Evolutionary conservation across 352 stramenopile species (phyloP), one percentile per base, ranked within the genome.

Genomic region (Globisporangium mamillatum): DNA sequence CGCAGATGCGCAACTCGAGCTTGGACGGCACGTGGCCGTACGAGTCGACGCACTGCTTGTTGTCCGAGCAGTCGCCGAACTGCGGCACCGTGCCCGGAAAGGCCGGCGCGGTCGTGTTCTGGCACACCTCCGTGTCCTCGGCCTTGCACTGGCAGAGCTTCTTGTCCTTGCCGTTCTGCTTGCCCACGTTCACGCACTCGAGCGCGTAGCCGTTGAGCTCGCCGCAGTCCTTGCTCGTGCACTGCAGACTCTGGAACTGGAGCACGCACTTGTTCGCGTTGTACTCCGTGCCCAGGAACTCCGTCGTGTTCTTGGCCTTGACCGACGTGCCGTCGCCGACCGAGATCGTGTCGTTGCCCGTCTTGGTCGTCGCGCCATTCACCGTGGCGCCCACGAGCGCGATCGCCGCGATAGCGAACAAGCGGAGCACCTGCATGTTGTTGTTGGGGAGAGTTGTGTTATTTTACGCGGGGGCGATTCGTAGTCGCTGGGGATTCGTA

Each of bases 201-300:
- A 94, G 76, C 63, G 77, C 60, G 72, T 74, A 94, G 53, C 86
- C 86, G 68, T 94, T 94, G 7, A 94, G 66, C 56, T 86, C 71
- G 24, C 66, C 86, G 67, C 86, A 94, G 63, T 82, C 71, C 64
- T 77, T 79, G 46, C 20, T 57, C 52, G 74, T 72, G 71, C 86
- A 94, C 60, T 84, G 62, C 50, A 92, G 73, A 32, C 78, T 89
- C 60, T 77, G 64, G 66, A 91, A 92, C 73, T 94, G 86, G 34
- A 92, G 77, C 62, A 81, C 55, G 60, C 86, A 94, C 72, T 80
- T 82, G 63, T 67, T 50, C 9, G 81, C 79, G 72, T 90, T 88
- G 82, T 90, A 92, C 68, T 90, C 81, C 2, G 82, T 91, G 60
- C 76, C 81, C 32, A 84, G 68, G 70, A 89, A 91, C 38, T 77